A percentile compares a stretch with the other conserved stretches of the same genome.
These are phyloP conservation scores for Penicillium coffeae DNA, from an alignment of 495 filamentous ascomycete species.

Conservation along the genomic window DNA sequence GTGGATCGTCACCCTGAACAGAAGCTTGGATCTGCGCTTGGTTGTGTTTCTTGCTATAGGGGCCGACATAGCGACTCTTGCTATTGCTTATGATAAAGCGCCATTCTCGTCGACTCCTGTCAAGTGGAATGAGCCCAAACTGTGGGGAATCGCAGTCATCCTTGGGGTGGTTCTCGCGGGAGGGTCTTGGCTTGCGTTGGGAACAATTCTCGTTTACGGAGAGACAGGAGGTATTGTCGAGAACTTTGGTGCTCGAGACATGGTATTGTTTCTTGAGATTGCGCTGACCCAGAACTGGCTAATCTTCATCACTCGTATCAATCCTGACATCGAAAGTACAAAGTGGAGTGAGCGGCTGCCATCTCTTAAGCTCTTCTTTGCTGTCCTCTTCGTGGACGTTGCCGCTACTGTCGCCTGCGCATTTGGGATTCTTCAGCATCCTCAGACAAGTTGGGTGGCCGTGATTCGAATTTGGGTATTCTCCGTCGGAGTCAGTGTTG, in stretches of 20 bases:
- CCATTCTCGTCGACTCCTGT: conserved; percentile 82
- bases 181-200: conserved; percentile 80
- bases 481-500: conserved; percentile 68
- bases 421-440: conserved; percentile 72
- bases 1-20: conserved; percentile 84
- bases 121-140: conserved; percentile 90
- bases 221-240: conserved; percentile 77
- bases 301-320: conserved; percentile 91
- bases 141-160: conserved; percentile 87
- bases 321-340: conserved; percentile 38
- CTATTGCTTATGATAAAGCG: conserved; percentile 91
- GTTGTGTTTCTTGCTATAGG: conserved; percentile 94
- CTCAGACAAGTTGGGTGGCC: conserved; percentile 67
- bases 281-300: conserved; percentile 93
- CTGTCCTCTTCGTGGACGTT: conserved; percentile 76
- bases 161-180: conserved; percentile 75
- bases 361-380: conserved; percentile 73
- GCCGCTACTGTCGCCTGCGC: conserved; percentile 78
- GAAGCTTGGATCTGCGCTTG: conserved; percentile 76
- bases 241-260: conserved; percentile 77
- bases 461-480: conserved; percentile 87
- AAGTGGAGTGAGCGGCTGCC: conserved; percentile 82
- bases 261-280: conserved; percentile 85
- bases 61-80: conserved; percentile 87
- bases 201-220: conserved; percentile 67